Evolutionary conservation across 306 rosid species (phyloP).

Genomic region (Dalbergia cultrata): DNA sequence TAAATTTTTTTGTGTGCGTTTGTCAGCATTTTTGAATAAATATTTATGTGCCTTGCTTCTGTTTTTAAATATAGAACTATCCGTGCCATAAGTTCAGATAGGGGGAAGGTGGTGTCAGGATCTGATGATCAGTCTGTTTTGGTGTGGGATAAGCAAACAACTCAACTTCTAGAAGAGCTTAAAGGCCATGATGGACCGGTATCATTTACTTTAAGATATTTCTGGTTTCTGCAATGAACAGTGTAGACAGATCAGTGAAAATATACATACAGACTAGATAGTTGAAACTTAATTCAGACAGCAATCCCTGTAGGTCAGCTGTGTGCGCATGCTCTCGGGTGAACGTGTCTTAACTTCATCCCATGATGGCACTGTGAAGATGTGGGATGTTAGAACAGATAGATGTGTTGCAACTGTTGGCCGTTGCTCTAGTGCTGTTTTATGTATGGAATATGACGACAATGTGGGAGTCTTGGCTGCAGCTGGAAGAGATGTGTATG

Average conservation of each 20-base stretch:
- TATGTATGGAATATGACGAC: conserved; percentile 98
- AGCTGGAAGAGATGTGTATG: conserved; percentile 97
- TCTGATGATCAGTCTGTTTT: conserved; percentile 93
- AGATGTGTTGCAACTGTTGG: conserved; percentile 99
- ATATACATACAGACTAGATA: conserved; percentile 26
- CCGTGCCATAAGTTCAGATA: conserved; percentile 94
- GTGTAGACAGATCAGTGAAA: conserved; percentile 21
- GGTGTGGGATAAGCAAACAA: conserved; percentile 98
- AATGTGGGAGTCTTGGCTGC: conserved; percentile 93
- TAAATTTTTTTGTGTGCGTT: not conserved
- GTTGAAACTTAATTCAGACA: conserved; percentile 50
- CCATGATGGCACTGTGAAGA: conserved; percentile 97
- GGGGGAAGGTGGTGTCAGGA: conserved; percentile 95
- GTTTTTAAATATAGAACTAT: conserved; percentile 71
- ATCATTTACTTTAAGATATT: conserved; percentile 33
- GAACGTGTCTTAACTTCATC: conserved; percentile 97
- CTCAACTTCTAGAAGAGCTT: conserved; percentile 98
- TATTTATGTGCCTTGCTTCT: conserved; percentile 39
- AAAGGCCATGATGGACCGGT: conserved; percentile 98
- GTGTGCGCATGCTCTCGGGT: conserved; percentile 95
- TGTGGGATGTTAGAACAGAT: conserved; percentile 99
- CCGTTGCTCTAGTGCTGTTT: conserved; percentile 94
- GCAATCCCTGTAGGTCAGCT: conserved; percentile 77
- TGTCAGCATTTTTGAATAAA: conserved; percentile 39
- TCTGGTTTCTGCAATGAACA: conserved; percentile 34